Percentiles rank a stretch among this genome's conserved stretches.
Conservation (phyloP, 495 filamentous ascomycete genomes). For the Penicillium lividum region DNA sequence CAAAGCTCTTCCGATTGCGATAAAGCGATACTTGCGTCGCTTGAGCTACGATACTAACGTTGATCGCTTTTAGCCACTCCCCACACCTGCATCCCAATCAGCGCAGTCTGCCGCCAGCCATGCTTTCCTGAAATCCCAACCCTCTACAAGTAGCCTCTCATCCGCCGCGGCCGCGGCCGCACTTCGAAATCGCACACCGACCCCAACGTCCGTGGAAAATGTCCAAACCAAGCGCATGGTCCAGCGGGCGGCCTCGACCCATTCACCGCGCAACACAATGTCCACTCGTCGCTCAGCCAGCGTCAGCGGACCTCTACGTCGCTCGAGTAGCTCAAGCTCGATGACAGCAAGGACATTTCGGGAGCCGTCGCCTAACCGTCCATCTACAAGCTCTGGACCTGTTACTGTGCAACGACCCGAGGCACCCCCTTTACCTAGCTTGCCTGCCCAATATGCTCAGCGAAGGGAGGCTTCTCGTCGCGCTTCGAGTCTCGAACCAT, state of each 20-base stretch:
- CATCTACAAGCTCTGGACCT: conserved; percentile 43
- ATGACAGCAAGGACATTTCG: conserved; percentile 88
- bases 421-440: conserved; percentile 71
- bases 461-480: conserved; percentile 40
- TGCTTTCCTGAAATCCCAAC: conserved; percentile 71
- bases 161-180: conserved; percentile 84
- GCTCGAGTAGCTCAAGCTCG: conserved; percentile 70
- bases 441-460: conserved; percentile 55
- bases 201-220: conserved; percentile 74
- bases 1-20: neutral
- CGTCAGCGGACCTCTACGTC: conserved; percentile 51
- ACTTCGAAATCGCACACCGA: conserved; percentile 70
- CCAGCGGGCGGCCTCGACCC: conserved; percentile 66
- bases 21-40: neutral
- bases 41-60: neutral
- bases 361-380: conserved; percentile 60
- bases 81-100: conserved; percentile 61
- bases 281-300: conserved; percentile 39
- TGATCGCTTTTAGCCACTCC: conserved; percentile 47
- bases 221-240: conserved; percentile 84
- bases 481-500: conserved; percentile 56
- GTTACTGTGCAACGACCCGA: conserved; percentile 18
- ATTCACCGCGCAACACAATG: conserved; percentile 60
- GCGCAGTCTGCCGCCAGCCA: conserved; percentile 74
- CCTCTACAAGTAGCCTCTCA: conserved; percentile 67